phyloP scores from a whole-genome alignment of 352 stramenopile genomes.

The Lagenidium giganteum region DNA sequence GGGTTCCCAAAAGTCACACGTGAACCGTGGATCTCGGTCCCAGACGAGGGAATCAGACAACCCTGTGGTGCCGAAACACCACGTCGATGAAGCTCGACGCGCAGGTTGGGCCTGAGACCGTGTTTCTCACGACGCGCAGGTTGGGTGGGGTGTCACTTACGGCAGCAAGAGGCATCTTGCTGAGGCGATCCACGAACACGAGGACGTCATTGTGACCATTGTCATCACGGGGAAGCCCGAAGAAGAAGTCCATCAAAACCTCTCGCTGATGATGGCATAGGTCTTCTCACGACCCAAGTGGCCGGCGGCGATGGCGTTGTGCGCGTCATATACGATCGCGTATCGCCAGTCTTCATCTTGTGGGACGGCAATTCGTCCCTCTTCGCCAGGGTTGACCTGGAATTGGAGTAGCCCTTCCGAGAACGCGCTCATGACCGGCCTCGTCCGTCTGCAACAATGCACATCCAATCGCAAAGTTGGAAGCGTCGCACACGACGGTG shows the following conservation, averaged over 20 bases:
- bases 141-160: background rate
- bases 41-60: slow-evolving; percentile 1
- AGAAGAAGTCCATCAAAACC: slow-evolving; percentile 18
- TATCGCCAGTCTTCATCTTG: slow-evolving; percentile 17
- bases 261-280: background rate
- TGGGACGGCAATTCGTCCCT: slow-evolving; percentile 1
- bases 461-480: too few species aligned
- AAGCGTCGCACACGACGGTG: too few species aligned
- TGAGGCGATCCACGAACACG: slow-evolving; percentile 5
- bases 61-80: background rate
- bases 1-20: slow-evolving; percentile 3
- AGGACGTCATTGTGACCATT: background rate
- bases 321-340: slow-evolving; percentile 11
- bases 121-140: too few species aligned
- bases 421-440: too few species aligned
- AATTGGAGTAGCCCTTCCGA: slow-evolving; percentile 7
- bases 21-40: too few species aligned
- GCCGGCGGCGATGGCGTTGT: background rate
- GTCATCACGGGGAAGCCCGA: background rate
- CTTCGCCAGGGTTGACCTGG: background rate
- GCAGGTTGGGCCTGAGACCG: background rate
- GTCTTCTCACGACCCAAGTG: slow-evolving; percentile 19
- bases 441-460: too few species aligned
- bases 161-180: slow-evolving; percentile 1
- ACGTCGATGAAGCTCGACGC: slow-evolving; percentile 1